Evolutionary conservation across 176 grass and related monocot genomes (phyloP).

Genomic region (Carex littledalei): DNA sequence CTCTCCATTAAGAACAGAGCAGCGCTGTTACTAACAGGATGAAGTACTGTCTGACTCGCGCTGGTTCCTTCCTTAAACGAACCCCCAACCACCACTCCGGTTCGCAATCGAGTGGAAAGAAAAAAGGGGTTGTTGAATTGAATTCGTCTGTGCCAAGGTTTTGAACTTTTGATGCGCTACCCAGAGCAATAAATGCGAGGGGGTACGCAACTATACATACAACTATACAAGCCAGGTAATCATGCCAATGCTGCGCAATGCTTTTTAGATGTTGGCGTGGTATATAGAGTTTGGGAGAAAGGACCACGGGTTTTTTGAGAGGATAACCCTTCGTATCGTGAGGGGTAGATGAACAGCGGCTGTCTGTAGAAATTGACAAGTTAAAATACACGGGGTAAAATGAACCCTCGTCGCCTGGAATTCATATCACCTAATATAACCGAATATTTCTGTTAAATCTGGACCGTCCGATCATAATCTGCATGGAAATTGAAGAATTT

Average conservation of each 20-base stretch:
- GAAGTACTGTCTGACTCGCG: constrained; percentile 17
- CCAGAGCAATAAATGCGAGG: constrained; percentile 22
- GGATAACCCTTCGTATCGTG: neutral
- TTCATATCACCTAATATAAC: too few species aligned
- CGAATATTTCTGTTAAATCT: too few species aligned
- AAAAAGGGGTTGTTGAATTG: neutral
- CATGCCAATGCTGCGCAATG: neutral
- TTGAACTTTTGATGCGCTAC: neutral
- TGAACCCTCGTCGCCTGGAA: neutral
- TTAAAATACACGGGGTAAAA: neutral
- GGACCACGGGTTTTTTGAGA: neutral
- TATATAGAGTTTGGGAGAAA: neutral
- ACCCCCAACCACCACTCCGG: constrained; percentile 17
- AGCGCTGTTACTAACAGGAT: neutral
- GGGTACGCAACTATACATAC: neutral
- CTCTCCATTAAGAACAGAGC: constrained; percentile 38
- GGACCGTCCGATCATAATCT: too few species aligned
- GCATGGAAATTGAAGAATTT: too few species aligned
- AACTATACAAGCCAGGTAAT: neutral
- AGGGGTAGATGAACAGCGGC: neutral
- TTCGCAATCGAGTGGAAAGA: neutral
- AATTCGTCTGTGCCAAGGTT: neutral
- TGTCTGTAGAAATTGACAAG: neutral
- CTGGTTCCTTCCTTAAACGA: constrained; percentile 15
- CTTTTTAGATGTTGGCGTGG: neutral